phyloP scores from a whole-genome alignment of 331 rosid species.

The Phaseolus coccineus region DNA sequence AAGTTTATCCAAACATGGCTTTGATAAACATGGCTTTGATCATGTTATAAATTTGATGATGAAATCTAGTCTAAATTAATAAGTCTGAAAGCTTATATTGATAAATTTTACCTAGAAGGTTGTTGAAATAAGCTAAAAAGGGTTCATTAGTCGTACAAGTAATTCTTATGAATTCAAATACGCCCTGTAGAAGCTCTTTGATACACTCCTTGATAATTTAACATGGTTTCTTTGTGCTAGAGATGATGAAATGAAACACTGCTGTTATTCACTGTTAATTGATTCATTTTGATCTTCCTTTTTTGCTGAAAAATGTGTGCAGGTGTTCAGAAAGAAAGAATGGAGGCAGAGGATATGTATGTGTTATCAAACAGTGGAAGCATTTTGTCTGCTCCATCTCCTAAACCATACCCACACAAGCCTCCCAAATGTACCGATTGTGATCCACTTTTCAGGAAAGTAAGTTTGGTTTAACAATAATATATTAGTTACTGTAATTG shows the following conservation, averaged over 20 bases:
- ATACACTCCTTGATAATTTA: neutral
- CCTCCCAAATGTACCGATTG: conserved; percentile 92
- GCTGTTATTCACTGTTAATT: conserved; percentile 14
- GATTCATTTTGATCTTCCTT: conserved; percentile 1
- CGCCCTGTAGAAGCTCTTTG: neutral
- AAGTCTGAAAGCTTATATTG: neutral
- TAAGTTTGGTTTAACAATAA: conserved; percentile 37
- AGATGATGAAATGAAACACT: conserved; percentile 24
- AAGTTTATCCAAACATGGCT: neutral
- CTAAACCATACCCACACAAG: conserved; percentile 83
- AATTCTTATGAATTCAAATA: neutral
- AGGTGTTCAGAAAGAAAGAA: conserved; percentile 94
- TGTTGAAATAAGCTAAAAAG: neutral
- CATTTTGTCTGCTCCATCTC: conserved; percentile 75
- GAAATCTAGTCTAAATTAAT: neutral
- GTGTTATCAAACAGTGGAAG: conserved; percentile 72
- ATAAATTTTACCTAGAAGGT: neutral
- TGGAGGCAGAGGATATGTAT: conserved; percentile 89
- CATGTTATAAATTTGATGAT: neutral
- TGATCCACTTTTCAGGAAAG: conserved; percentile 90
- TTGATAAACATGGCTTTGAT: neutral
- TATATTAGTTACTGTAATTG: conserved; percentile 14
- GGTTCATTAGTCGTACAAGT: neutral
- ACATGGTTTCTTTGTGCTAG: conserved; percentile 19
- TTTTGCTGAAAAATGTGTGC: conserved; percentile 43